Evolutionary conservation across 305 asterid genomes (phyloP).

Genomic region (Fraxinus baroniana): DNA sequence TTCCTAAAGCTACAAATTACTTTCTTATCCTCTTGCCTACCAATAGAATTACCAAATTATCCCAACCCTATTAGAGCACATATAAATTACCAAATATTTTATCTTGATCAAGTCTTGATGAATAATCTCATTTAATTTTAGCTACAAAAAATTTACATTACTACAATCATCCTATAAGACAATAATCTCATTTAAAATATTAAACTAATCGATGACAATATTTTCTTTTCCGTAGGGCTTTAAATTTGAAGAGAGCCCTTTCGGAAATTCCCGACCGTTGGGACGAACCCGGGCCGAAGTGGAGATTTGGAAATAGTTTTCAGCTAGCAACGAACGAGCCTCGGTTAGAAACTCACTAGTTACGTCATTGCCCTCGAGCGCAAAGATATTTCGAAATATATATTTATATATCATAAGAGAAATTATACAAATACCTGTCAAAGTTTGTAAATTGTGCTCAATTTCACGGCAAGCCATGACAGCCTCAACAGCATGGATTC

Average conservation of each 20-base stretch:
- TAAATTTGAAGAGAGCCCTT: not conserved
- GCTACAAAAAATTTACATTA: not conserved
- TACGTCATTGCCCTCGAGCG: not conserved
- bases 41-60: constrained; percentile 22
- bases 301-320: not conserved
- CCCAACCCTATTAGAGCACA: not conserved
- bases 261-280: no score
- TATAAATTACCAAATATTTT: not conserved
- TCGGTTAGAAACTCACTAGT: no score
- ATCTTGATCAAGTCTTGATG: not conserved
- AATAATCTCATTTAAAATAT: no score
- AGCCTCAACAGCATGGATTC: constrained; percentile 96
- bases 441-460: constrained; percentile 74
- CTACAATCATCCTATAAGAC: not conserved
- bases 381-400: not conserved
- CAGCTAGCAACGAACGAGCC: not conserved
- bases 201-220: not conserved
- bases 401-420: not conserved
- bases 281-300: not conserved
- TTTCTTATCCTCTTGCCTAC: constrained; percentile 44
- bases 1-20: constrained; percentile 34
- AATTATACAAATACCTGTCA: constrained; percentile 51
- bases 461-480: constrained; percentile 98
- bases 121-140: no score
- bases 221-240: not conserved